Base-by-base conservation (phyloP, 768 basidiomycete species). In the Hysterangium stoloniferum region DNA sequence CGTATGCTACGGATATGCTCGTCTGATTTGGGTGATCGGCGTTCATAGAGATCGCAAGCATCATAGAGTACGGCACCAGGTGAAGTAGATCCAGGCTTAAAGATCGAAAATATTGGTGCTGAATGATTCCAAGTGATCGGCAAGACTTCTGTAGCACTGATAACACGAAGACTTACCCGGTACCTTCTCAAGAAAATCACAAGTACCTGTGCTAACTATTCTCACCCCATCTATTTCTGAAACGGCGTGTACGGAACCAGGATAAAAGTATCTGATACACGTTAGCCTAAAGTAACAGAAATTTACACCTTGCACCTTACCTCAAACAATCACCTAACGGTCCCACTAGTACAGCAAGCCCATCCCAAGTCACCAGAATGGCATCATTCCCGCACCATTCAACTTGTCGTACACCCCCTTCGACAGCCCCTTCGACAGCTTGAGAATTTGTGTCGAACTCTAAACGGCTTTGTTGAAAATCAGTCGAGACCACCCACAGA, bases 361-460 rank as follows among this genome's bases (percentile, higher is more conserved):
- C 69, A 36, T 80, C 78, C 90, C 92, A 97, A 17, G 83, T 84
- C 15, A 96, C 74, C 3, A 92, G 72, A 38, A 98, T 85, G 0
- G 93, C 91, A 65, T 99, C 94, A 61, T 92, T 91, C 1, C 94
- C 94, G 63, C 93, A 97, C 96, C 96, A 99, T 60, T 86, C 86
- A 0, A 92, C 82, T 56, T 85, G 84, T 31, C 72, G 71, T 2
- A 88, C 74, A 3, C 71, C 64, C 1, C 82, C 84, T 17, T 79
- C 73, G 53, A 69, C 60, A 27, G 77, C 64, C 1, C 82, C 84
- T 17, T 79, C 73, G 53, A 69, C 60, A 27, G 77, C 74, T 38
- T 61, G 54, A 24, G 68, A 71, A 6, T 64, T 71, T 2, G 86
- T 86, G 51, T 92, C 80, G 57, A 89, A 92, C 61, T 96, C 94